Evolutionary conservation across 306 rosid genomes (phyloP).

Genomic region (Vicia sativa): DNA sequence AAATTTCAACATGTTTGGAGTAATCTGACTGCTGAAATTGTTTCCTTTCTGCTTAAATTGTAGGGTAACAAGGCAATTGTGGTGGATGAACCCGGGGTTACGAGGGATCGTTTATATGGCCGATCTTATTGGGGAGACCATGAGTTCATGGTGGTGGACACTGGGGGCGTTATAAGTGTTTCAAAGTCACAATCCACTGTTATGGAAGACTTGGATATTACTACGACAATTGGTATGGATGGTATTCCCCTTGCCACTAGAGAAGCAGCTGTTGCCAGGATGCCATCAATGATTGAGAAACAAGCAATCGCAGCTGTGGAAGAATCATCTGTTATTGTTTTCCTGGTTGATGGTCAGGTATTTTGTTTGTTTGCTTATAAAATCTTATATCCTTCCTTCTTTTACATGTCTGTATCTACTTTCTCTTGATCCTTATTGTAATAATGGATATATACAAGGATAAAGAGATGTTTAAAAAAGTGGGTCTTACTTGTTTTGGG

Average conservation of each 20-base stretch:
- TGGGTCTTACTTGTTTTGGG: slow-evolving; percentile 10
- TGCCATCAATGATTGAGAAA: slow-evolving; percentile 97
- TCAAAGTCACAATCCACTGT: slow-evolving; percentile 79
- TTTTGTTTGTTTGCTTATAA: slow-evolving; percentile 21
- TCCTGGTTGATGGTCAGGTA: slow-evolving; percentile 95
- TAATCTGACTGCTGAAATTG: slow-evolving; percentile 17
- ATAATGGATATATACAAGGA: slow-evolving; percentile 32
- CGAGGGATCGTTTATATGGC: slow-evolving; percentile 95
- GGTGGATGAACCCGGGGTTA: slow-evolving; percentile 98
- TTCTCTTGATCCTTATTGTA: slow-evolving; percentile 10
- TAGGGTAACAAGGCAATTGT: slow-evolving; percentile 94
- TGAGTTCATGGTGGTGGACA: slow-evolving; percentile 96
- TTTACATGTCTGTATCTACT: slow-evolving; percentile 3
- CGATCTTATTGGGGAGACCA: slow-evolving; percentile 87
- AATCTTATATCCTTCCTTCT: slow-evolving; percentile 9
- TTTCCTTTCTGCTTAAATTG: slow-evolving; percentile 29
- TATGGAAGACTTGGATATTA: slow-evolving; percentile 81
- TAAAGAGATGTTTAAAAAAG: slow-evolving; percentile 6
- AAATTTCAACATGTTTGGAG: slow-evolving; percentile 5
- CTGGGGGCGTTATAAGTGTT: slow-evolving; percentile 88
- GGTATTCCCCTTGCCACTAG: slow-evolving; percentile 88
- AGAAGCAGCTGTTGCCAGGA: slow-evolving; percentile 93
- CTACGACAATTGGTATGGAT: slow-evolving; percentile 95
- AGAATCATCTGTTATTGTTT: slow-evolving; percentile 84
- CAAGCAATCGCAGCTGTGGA: slow-evolving; percentile 91